A percentile compares a stretch with the other conserved stretches of the same genome.
These are phyloP conservation scores for Torulaspora microellipsoides DNA, from an alignment of 805 yeast genomes.

Conservation along the genomic window DNA sequence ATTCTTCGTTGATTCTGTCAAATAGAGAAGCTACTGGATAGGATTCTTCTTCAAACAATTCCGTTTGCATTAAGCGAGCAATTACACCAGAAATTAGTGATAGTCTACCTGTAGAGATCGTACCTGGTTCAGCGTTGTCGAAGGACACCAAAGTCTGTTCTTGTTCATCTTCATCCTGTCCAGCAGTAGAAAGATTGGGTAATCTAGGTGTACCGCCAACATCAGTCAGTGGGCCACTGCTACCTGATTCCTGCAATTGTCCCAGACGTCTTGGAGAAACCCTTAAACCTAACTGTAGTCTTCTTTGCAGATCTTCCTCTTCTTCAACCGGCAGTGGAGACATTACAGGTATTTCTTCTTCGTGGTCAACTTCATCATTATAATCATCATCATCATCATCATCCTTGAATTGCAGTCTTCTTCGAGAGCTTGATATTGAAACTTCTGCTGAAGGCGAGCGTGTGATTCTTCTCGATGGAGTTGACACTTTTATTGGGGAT, in stretches of 20 bases:
- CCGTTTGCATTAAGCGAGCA: slow-evolving; percentile 44
- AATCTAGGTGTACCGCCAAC: slow-evolving; percentile 18
- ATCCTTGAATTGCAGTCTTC: slow-evolving; percentile 24
- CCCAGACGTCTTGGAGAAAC: slow-evolving; percentile 31
- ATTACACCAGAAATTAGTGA: slow-evolving; percentile 43
- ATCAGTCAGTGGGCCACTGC: slow-evolving; percentile 25
- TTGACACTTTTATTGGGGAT: slow-evolving; percentile 20
- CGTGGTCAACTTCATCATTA: slow-evolving; percentile 19
- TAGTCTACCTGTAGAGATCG: slow-evolving; percentile 48
- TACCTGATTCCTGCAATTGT: slow-evolving; percentile 5
- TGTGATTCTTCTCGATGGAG: slow-evolving; percentile 14
- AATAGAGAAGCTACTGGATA: slow-evolving; percentile 38
- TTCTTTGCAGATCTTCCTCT: slow-evolving; percentile 30
- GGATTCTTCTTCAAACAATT: slow-evolving; percentile 42
- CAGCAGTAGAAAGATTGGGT: slow-evolving; percentile 20
- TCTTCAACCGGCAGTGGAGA: slow-evolving; percentile 29
- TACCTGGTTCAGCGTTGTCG: slow-evolving; percentile 28
- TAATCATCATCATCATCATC: slow-evolving; percentile 28
- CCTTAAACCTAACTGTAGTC: slow-evolving; percentile 27
- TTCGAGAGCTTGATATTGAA: slow-evolving; percentile 41
- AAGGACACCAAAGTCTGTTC: slow-evolving; percentile 20
- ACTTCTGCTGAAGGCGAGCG: slow-evolving; percentile 6
- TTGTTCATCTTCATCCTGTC: slow-evolving; percentile 17
- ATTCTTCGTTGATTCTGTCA: slow-evolving; percentile 40
- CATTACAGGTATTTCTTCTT: slow-evolving; percentile 19